Evolutionary conservation across 1,284 basidiomycete species (phyloP), one percentile per base, ranked within the genome.

Genomic region (Fomes fomentarius): DNA sequence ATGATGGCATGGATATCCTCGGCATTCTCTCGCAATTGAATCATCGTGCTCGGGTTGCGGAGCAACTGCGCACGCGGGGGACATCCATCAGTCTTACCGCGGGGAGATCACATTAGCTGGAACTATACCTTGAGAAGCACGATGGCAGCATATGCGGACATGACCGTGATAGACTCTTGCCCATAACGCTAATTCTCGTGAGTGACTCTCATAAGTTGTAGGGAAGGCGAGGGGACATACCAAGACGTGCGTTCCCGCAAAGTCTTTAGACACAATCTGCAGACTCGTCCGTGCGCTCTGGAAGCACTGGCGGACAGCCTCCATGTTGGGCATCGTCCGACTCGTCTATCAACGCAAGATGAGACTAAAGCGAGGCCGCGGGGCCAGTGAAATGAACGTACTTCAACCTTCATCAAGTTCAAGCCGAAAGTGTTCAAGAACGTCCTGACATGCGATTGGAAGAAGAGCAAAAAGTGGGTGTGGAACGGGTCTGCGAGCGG

Each of bases 391-490:
- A n/a, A n/a, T n/a, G n/a, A n/a, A n/a, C n/a, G n/a, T n/a, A n/a
- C n/a, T n/a, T n/a, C n/a, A n/a, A n/a, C 69, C 67, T 84, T 78
- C 25, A 82, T 79, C 22, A 80, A 77, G 63, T 87, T 83, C 43
- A 92, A 81, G 24, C 87, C 90, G 67, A 91, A 89, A 58, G 86
- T 89, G 69, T 93, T 93, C 63, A 93, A 73, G 73, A 92, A 93
- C 40, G 93, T 74, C 54, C 85, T 78, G 42, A 89, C 86, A 66
- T 93, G 83, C 21, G 89, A 74, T 47, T 87, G 80, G 77, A 92
- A 93, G 64, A 89, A 82, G 61, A 71, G 80, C 30, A 93, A 74
- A 70, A 92, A 84, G 4, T 83, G 83, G 50, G 80, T 79, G 66
- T 92, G 89, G 69, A 92, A 92, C 12, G 76, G 84, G 79, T 50